Conservation (phyloP, 2,329 filamentous ascomycete genomes). For the Basipetospora chlamydospora region DNA sequence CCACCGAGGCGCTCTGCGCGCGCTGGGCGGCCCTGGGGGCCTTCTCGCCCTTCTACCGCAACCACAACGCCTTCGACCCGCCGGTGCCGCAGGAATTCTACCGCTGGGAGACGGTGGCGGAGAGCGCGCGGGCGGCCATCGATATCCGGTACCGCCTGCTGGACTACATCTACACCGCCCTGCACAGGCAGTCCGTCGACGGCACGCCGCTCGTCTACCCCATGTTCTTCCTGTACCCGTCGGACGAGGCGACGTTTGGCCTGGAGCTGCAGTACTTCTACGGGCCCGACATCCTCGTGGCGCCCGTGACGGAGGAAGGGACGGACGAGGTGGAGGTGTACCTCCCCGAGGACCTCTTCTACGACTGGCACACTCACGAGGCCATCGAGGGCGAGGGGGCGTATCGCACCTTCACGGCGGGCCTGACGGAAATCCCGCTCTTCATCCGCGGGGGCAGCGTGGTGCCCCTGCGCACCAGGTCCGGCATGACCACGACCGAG, state of each 20-base stretch:
- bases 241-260: conserved; percentile 52
- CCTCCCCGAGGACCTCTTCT: conserved; percentile 31
- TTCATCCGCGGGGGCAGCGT: conserved; percentile 49
- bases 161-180: conserved; percentile 62
- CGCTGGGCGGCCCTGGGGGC: conserved; percentile 53
- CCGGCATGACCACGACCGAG: conserved; percentile 46
- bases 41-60: conserved; percentile 55
- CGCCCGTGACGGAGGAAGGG: conserved; percentile 46
- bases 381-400: conserved; percentile 25
- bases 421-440: conserved; percentile 39
- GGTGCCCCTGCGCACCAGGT: conserved; percentile 38
- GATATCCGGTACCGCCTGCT: conserved; percentile 54
- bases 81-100: conserved; percentile 49
- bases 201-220: conserved; percentile 55
- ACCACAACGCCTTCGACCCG: conserved; percentile 38
- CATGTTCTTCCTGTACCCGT: conserved; percentile 55
- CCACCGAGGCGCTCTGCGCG: conserved; percentile 46
- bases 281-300: conserved; percentile 48
- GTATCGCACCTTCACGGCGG: conserved; percentile 21
- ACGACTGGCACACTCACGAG: conserved; percentile 20
- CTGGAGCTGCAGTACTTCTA: conserved; percentile 63
- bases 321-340: conserved; percentile 53
- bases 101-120: conserved; percentile 44
- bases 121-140: conserved; percentile 52
- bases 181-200: conserved; percentile 41